Percentiles rank a stretch among this genome's conserved stretches.
These are phyloP conservation scores for Falciphora oryzae DNA, from an alignment of 2,329 filamentous ascomycete species.

Conservation along the genomic window DNA sequence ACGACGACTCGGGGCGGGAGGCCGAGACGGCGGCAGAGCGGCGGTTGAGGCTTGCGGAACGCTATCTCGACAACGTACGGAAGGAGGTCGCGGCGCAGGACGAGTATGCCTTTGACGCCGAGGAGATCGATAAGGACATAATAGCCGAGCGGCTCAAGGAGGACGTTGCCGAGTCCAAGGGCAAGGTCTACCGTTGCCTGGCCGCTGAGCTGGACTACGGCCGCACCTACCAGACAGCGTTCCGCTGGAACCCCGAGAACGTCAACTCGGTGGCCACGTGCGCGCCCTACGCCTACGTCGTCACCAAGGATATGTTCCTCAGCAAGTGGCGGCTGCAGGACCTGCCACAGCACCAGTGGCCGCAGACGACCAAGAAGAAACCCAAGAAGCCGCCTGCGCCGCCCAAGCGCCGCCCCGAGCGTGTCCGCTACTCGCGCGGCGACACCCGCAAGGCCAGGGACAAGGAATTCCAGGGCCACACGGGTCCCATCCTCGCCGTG, in stretches of 20 bases:
- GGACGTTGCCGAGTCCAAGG: conserved; percentile 88
- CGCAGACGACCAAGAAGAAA: conserved; percentile 52
- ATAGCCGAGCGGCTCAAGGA: conserved; percentile 87
- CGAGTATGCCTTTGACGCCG: conserved; percentile 84
- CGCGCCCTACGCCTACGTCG: conserved; percentile 78
- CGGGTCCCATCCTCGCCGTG: conserved; percentile 72
- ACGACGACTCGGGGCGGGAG: conserved; percentile 64
- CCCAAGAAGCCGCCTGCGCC: conserved; percentile 52
- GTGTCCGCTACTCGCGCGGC: conserved; percentile 58
- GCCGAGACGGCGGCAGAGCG: conserved; percentile 87
- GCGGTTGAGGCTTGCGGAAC: conserved; percentile 79
- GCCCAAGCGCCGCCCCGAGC: conserved; percentile 56
- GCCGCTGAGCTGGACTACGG: conserved; percentile 66
- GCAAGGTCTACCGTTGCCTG: conserved; percentile 78
- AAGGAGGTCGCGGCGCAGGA: conserved; percentile 61
- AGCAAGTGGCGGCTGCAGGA: conserved; percentile 86
- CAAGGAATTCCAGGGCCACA: conserved; percentile 68
- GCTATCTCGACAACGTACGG: conserved; percentile 86
- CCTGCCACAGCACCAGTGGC: conserved; percentile 53
- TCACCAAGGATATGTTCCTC: conserved; percentile 76
- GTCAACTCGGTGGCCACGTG: conserved; percentile 77
- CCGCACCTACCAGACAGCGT: conserved; percentile 62
- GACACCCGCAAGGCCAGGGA: conserved; percentile 55
- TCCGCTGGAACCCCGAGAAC: conserved; percentile 70
- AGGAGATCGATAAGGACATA: conserved; percentile 85